Base-by-base conservation (phyloP, 768 basidiomycete genomes). In the Amanita muscaria region DNA sequence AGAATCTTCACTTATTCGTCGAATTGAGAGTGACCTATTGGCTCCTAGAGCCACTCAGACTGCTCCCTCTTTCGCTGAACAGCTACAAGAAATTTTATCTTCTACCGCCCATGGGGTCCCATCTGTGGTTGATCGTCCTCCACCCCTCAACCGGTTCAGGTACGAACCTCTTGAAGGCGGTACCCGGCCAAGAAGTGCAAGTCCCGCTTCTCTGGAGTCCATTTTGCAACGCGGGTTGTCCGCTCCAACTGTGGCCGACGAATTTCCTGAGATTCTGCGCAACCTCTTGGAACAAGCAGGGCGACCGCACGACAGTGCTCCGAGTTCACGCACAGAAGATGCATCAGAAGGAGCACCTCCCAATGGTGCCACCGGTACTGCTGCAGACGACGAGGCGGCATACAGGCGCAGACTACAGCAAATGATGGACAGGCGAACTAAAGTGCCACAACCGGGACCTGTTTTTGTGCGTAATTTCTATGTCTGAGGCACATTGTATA, bases 51-150 rank as follows among this genome's bases (percentile, higher is more conserved):
- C 29, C 7, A 18, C 24, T 14, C 44, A 39, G n/a, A 51, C 67
- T 22, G 74, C 73, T 6, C 73, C 66, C 3, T 74, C 80, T 0
- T 62, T 85, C 29, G 74, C 75, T 7, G 72, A 81, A 40, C 73
- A 77, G 42, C 58, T 86, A 4, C 73, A 78, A 46, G 77, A 80
- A 6, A 68, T 85, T 25, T 52, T 86, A 21, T 69, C 72, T n/a
- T 56, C 75, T 9, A 67, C 64, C 7, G 63, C 68, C 12, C 60
- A 63, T 16, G 59, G 66, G 1, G 59, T 67, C 4, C 64, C 64
- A 12, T 60, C 63, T 5, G 61, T 63, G 11, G 64, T 73, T 12
- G 64, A 71, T 37, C 62, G 59, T 2, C 73, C 81, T 10, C 81
- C 83, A 0, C 59, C 66, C 3, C 54, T 83, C 4, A 65, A 72